Percentiles rank a stretch among this genome's conserved stretches.
Conservation (phyloP, 108 stramenopile species). For the Nitzschia sp. region DNA sequence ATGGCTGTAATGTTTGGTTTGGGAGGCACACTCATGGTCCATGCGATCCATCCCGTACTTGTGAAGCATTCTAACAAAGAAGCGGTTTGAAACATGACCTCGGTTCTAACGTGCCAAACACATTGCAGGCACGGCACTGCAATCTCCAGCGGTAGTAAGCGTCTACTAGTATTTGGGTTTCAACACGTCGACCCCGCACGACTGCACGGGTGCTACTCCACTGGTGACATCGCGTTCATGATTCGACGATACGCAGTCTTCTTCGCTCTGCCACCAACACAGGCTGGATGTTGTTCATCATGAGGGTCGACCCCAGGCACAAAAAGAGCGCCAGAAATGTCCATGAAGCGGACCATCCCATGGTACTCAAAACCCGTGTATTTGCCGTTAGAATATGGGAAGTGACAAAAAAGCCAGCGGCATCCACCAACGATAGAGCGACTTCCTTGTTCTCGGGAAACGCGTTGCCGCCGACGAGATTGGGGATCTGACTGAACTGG, state of each 20-base stretch:
- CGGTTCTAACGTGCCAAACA: too few species aligned
- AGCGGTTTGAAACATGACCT: neutral
- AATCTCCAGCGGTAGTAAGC: too few species aligned
- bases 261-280: neutral
- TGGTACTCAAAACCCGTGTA: slow-evolving; percentile 20
- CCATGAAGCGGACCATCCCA: slow-evolving; percentile 29
- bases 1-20: slow-evolving; percentile 18
- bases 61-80: neutral
- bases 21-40: slow-evolving; percentile 23
- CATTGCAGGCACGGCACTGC: too few species aligned
- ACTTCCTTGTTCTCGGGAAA: slow-evolving; percentile 47
- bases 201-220: too few species aligned
- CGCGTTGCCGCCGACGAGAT: slow-evolving; percentile 13
- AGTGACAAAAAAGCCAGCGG: slow-evolving; percentile 38
- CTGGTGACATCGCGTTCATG: neutral
- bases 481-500: slow-evolving; percentile 52
- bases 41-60: slow-evolving; percentile 15
- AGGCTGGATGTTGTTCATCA: slow-evolving; percentile 3
- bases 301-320: slow-evolving; percentile 2
- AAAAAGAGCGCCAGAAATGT: slow-evolving; percentile 12
- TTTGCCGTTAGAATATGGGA: slow-evolving; percentile 29
- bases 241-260: neutral
- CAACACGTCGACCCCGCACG: too few species aligned
- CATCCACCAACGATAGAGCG: slow-evolving; percentile 41
- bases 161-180: too few species aligned